Evolutionary conservation across 139 green algal genomes (phyloP).

Genomic region (Eudorina sp.): DNA sequence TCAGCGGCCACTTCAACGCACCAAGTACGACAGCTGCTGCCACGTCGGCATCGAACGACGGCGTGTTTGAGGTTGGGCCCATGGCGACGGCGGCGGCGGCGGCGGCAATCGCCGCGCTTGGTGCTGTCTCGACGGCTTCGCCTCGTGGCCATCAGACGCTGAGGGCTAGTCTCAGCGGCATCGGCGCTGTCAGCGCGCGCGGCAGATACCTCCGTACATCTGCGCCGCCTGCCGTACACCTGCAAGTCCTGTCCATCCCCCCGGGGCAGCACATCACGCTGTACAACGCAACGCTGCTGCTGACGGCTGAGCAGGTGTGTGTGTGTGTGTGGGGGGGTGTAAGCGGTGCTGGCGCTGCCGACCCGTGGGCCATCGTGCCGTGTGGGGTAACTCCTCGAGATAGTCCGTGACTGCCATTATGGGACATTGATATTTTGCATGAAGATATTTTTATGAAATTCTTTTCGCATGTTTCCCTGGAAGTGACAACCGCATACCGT

Average conservation of each 20-base stretch:
- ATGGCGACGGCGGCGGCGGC: background rate
- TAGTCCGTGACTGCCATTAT: too few species aligned
- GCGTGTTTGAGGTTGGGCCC: background rate
- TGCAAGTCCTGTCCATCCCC: constrained; percentile 6
- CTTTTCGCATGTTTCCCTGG: too few species aligned
- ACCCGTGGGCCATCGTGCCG: too few species aligned
- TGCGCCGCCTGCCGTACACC: background rate
- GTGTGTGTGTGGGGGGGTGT: too few species aligned
- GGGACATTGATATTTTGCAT: too few species aligned
- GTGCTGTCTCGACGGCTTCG: background rate
- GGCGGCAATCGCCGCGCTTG: background rate
- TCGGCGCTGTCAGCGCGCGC: background rate
- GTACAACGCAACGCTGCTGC: constrained; percentile 36
- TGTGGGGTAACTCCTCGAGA: too few species aligned
- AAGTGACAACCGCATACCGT: too few species aligned
- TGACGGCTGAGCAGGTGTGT: constrained; percentile 43
- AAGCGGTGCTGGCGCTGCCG: too few species aligned
- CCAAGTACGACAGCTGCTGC: too few species aligned
- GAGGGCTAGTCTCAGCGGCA: background rate
- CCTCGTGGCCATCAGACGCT: background rate
- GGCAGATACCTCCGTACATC: background rate
- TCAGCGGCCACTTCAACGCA: constrained; percentile 15
- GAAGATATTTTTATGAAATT: too few species aligned
- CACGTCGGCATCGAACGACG: too few species aligned
- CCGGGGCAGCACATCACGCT: constrained; percentile 37